Percentiles rank a stretch among this genome's conserved stretches.
Conservation (phyloP, 2,329 filamentous ascomycete species). For the Pestalotiopsis sp. region DNA sequence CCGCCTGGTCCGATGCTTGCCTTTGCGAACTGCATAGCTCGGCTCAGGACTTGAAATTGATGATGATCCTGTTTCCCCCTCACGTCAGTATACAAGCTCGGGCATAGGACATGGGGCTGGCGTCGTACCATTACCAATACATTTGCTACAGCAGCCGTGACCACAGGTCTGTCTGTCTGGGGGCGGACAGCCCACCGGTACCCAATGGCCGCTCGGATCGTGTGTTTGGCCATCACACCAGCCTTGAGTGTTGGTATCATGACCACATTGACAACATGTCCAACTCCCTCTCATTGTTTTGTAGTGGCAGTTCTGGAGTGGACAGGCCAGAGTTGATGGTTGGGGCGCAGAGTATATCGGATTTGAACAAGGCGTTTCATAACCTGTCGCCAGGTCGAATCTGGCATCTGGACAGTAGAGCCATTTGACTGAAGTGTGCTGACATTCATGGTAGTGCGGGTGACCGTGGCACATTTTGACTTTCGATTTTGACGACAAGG, state of each 20-base stretch:
- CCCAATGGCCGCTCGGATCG: slow-evolving; percentile 14
- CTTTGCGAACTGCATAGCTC: slow-evolving; percentile 38
- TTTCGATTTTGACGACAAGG: not conserved
- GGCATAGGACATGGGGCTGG: not conserved
- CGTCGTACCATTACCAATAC: slow-evolving; percentile 42
- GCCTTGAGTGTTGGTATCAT: slow-evolving; percentile 53
- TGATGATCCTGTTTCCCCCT: slow-evolving; percentile 31
- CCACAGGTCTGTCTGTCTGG: slow-evolving; percentile 43
- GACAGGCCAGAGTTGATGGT: slow-evolving; percentile 46
- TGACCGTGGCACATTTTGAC: slow-evolving; percentile 56
- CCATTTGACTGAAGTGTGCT: slow-evolving; percentile 58
- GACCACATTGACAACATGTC: slow-evolving; percentile 56
- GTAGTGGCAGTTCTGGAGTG: slow-evolving; percentile 54
- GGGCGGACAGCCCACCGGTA: slow-evolving; percentile 33
- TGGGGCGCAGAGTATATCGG: slow-evolving; percentile 49
- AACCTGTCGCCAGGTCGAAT: slow-evolving; percentile 52
- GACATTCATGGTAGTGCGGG: slow-evolving; percentile 53
- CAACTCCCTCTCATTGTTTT: slow-evolving; percentile 51
- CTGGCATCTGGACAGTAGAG: slow-evolving; percentile 53
- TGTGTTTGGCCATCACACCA: slow-evolving; percentile 49
- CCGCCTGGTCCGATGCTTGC: slow-evolving; percentile 33
- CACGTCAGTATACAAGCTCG: slow-evolving; percentile 14
- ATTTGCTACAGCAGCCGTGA: slow-evolving; percentile 55
- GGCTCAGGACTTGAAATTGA: slow-evolving; percentile 37
- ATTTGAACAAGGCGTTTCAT: slow-evolving; percentile 51